Evolutionary conservation across 805 yeast genomes (phyloP).

Genomic region (Ogataea paraovalis): DNA sequence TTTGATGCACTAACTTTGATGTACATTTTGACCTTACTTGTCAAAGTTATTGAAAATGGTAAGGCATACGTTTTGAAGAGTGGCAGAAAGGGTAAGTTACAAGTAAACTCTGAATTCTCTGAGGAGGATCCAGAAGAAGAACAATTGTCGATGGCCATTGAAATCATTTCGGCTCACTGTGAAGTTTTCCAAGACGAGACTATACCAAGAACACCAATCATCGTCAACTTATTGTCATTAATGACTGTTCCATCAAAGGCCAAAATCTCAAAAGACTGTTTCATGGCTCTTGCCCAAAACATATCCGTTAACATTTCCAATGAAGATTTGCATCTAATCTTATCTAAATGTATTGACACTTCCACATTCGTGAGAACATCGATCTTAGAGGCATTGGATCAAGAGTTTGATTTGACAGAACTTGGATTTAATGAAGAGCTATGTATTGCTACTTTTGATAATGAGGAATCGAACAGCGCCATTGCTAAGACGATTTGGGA

Average conservation of each 20-base stretch:
- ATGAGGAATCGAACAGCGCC: constrained; percentile 55
- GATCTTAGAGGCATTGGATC: constrained; percentile 77
- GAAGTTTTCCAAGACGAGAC: constrained; percentile 62
- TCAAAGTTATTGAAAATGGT: constrained; percentile 64
- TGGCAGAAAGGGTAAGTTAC: constrained; percentile 43
- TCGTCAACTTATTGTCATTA: constrained; percentile 59
- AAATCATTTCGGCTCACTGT: constrained; percentile 64
- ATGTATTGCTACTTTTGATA: constrained; percentile 76
- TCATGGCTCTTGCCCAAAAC: constrained; percentile 71
- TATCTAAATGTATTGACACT: constrained; percentile 54
- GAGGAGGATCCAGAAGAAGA: constrained; percentile 91
- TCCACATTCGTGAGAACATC: constrained; percentile 72
- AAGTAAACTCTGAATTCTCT: constrained; percentile 59
- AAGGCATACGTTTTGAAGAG: constrained; percentile 50
- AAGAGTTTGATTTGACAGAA: constrained; percentile 65
- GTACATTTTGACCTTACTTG: constrained; percentile 72
- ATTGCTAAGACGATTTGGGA: constrained; percentile 82
- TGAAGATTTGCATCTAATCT: constrained; percentile 54
- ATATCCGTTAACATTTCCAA: constrained; percentile 58
- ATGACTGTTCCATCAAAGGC: constrained; percentile 74
- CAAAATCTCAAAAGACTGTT: constrained; percentile 78
- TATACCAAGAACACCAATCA: constrained; percentile 65
- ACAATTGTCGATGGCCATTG: constrained; percentile 71
- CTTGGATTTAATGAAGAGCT: constrained; percentile 46
- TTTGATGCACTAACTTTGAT: constrained; percentile 66